Conservation (phyloP, 2,329 filamentous ascomycete genomes). For the Talaromyces piceae region DNA sequence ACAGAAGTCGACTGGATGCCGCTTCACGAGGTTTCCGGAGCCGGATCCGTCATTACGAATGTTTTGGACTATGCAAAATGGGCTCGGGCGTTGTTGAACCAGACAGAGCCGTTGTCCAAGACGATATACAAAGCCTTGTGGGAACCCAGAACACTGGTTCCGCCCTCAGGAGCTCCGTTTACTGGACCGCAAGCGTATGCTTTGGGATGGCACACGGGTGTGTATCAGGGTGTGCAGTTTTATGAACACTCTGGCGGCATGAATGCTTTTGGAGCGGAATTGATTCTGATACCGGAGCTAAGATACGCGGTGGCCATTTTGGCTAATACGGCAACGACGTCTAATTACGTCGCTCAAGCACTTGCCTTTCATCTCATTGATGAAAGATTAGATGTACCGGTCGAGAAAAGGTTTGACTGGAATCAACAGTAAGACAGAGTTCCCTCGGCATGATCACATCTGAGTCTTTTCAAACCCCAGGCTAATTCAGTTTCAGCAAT, state of each 20-base stretch:
- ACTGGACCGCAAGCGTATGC: conserved; percentile 9
- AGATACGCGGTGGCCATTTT: conserved; percentile 39
- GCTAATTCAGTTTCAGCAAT: background rate
- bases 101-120: conserved; percentile 25
- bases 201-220: conserved; percentile 16
- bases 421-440: conserved; percentile 4
- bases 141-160: conserved; percentile 7
- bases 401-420: conserved; percentile 10
- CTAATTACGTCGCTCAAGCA: conserved; percentile 19
- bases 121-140: conserved; percentile 3
- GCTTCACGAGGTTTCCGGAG: conserved; percentile 10
- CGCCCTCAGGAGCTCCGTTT: conserved; percentile 7
- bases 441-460: background rate
- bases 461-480: background rate
- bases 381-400: conserved; percentile 5
- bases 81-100: conserved; percentile 42
- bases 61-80: conserved; percentile 42
- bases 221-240: conserved; percentile 30
- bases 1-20: conserved; percentile 6
- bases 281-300: conserved; percentile 40
- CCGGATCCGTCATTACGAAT: conserved; percentile 24
- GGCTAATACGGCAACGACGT: conserved; percentile 39
- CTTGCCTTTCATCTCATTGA: conserved; percentile 9
- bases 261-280: conserved; percentile 37
- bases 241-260: conserved; percentile 34